phyloP scores from a whole-genome alignment of 345 rosid genomes.

The rapeseed (Brassica napus) region Da-Ae NC_063438.1:23929501-23930000 shows the following conservation, averaged over 20 bases:
- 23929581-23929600: constrained; percentile 12
- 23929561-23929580: constrained; percentile 29
- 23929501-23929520: constrained; percentile 88
- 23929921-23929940: constrained; percentile 3
- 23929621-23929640: constrained; percentile 19
- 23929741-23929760: constrained; percentile 32
- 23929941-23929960: constrained; percentile 2
- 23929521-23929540: constrained; percentile 94
- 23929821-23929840: constrained; percentile 70
- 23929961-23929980: constrained; percentile 65
- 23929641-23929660: constrained; percentile 76
- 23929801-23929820: background rate
- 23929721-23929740: constrained; percentile 99
- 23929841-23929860: constrained; percentile 93
- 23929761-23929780: background rate
- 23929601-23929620: constrained; percentile 4
- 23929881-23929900: constrained; percentile 48
- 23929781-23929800: constrained; percentile 2
- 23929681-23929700: constrained; percentile 87
- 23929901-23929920: constrained; percentile 12
- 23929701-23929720: constrained; percentile 98
- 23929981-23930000: constrained; percentile 87
- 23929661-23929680: constrained; percentile 95
- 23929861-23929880: constrained; percentile 89
- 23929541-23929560: constrained; percentile 85